These are phyloP conservation scores for Funneliformis caledonium DNA, from an alignment of 371 early-diverging fungal species.

Conservation along the genomic window DNA sequence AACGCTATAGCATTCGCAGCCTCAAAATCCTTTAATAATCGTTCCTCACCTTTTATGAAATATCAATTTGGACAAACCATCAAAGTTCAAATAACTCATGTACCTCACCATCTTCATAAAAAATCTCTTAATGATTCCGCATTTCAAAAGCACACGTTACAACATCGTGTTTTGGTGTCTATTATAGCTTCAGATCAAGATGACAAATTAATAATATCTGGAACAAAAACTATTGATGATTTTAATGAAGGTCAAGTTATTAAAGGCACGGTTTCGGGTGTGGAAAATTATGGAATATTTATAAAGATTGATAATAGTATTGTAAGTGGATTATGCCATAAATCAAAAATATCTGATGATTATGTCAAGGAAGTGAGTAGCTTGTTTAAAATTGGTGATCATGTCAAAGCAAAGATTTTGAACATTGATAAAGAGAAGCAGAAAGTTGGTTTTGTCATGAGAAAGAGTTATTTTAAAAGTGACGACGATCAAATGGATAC, in stretches of 20 bases:
- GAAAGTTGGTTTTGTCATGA: slow-evolving; percentile 72
- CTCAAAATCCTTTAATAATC: slow-evolving; percentile 59
- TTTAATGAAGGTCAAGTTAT: slow-evolving; percentile 67
- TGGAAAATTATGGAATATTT: slow-evolving; percentile 73
- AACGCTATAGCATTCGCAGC: slow-evolving; percentile 62
- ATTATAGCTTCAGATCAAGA: background rate
- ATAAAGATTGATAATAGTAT: slow-evolving; percentile 68
- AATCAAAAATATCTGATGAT: slow-evolving; percentile 85
- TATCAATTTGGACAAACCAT: slow-evolving; percentile 64
- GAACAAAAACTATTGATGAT: slow-evolving; percentile 48
- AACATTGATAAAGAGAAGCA: slow-evolving; percentile 65
- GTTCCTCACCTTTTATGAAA: slow-evolving; percentile 58
- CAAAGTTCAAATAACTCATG: slow-evolving; percentile 45
- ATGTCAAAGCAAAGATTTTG: slow-evolving; percentile 74
- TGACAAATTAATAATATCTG: slow-evolving; percentile 41
- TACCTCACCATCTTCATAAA: background rate
- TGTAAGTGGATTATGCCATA: slow-evolving; percentile 79
- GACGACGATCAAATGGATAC: slow-evolving; percentile 44
- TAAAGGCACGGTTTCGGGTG: slow-evolving; percentile 67
- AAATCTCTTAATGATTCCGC: background rate
- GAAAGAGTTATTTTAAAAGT: slow-evolving; percentile 73
- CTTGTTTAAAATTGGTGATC: slow-evolving; percentile 71
- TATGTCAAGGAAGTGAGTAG: slow-evolving; percentile 83
- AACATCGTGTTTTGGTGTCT: background rate
- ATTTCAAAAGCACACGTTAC: background rate